Evolutionary conservation across 371 early-diverging fungal species (phyloP).

Genomic region (Mucor indicus): DNA sequence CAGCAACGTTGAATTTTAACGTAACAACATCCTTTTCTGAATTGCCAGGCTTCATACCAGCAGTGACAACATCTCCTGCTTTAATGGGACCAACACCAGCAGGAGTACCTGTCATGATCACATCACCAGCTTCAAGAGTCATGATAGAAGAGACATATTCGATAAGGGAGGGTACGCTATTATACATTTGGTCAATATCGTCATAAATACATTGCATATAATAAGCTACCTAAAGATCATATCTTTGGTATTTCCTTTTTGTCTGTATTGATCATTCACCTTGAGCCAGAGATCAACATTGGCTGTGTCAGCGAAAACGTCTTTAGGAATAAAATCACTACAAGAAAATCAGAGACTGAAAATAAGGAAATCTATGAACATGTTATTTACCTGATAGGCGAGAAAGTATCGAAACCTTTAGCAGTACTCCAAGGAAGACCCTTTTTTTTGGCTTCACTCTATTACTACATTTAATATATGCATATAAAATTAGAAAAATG

Average conservation of each 20-base stretch:
- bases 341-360: background rate
- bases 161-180: constrained; percentile 71
- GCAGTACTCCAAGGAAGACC: constrained; percentile 91
- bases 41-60: constrained; percentile 57
- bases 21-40: constrained; percentile 26
- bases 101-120: constrained; percentile 84
- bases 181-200: no score
- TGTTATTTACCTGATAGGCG: constrained; percentile 70
- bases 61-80: constrained; percentile 76
- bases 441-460: constrained; percentile 78
- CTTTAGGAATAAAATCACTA: constrained; percentile 80
- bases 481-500: background rate
- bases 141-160: constrained; percentile 79
- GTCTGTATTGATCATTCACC: constrained; percentile 75
- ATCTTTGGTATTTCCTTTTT: constrained; percentile 84
- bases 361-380: background rate
- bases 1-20: constrained; percentile 31
- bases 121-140: constrained; percentile 82
- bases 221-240: constrained; percentile 84
- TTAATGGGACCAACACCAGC: constrained; percentile 83
- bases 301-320: constrained; percentile 63
- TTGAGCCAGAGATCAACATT: constrained; percentile 80
- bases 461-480: background rate
- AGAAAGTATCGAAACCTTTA: constrained; percentile 95
- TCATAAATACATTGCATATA: background rate